Evolutionary conservation across 2,329 filamentous ascomycete species (phyloP), one percentile per base, ranked within the genome.

Genomic region (Tolypocladium amazonense): DNA sequence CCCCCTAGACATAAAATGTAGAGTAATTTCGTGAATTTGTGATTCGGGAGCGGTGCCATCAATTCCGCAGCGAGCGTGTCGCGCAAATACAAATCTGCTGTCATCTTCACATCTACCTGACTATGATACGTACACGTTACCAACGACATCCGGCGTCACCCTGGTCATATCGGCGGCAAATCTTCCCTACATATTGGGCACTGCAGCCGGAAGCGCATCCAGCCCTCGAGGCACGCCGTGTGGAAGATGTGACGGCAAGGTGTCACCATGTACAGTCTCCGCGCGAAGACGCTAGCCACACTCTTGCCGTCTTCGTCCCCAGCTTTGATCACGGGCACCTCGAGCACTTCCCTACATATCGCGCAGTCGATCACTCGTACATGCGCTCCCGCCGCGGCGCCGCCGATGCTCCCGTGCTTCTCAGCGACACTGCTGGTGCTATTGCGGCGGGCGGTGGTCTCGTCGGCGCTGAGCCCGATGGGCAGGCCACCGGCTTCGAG

Each of bases 181-280:
- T 89, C 88, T 76, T 97, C 92, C 66, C 94, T 82, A 75, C 94
- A 97, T 65, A 96, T 97, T 1, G 94, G 94, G 75, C 94, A 99
- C 76, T 96, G 91, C 68, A 99, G 75, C 60, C 93, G 79, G 72
- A 95, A 92, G 70, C 90, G 83, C 89, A 99, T 94, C 94, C 94
- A 97, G 45, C 91, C 92, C 75, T 97, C 93, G 65, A 99, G 76
- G 73, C 94, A 99, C 38, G 82, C 79, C 60, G 87, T 94, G 71
- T 99, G 94, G 72, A 99, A 99, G 56, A 97, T 92, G 76, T 99
- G 94, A 59, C 92, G 80, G 73, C 94, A 99, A 56, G 94, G 94
- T 60, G 94, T 99, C 27, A 97, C 90, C 94, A 99, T 99, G 75
- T 97, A 97, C 66, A 84, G 81, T 56, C 92, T 83, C 62, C 93